Conservation (phyloP, 2,329 filamentous ascomycete species). For the Fusarium lateritium region DNA sequence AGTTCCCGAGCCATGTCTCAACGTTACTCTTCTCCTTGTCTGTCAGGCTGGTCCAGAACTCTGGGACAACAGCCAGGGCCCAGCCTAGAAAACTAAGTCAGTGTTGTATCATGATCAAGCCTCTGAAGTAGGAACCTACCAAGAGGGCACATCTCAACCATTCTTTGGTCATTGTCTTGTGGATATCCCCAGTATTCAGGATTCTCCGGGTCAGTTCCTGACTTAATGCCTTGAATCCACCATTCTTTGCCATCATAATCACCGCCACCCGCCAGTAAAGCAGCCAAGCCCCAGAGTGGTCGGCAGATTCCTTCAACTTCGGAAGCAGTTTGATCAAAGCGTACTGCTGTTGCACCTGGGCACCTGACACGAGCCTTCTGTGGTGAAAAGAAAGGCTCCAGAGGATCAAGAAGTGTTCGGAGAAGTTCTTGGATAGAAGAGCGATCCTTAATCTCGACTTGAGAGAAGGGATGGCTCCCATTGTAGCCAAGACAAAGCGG, state of each 20-base stretch:
- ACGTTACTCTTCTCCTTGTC: constrained; percentile 75
- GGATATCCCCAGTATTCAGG: constrained; percentile 85
- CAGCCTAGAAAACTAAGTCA: constrained; percentile 63
- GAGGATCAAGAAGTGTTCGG: constrained; percentile 75
- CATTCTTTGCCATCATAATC: constrained; percentile 74
- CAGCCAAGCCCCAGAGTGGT: constrained; percentile 82
- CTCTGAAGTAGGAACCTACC: constrained; percentile 56
- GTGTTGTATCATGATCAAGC: background rate
- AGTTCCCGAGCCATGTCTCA: constrained; percentile 79
- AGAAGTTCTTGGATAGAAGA: constrained; percentile 73
- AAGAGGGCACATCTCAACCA: constrained; percentile 88
- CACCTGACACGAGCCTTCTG: constrained; percentile 75
- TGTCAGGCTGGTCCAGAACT: constrained; percentile 76
- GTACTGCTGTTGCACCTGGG: constrained; percentile 78
- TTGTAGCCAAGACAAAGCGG: constrained; percentile 64
- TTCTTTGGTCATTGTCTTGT: constrained; percentile 82
- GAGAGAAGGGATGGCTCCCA: constrained; percentile 69
- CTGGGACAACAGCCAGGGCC: constrained; percentile 77
- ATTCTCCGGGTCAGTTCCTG: constrained; percentile 78
- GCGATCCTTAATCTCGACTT: constrained; percentile 65
- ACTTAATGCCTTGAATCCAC: constrained; percentile 77
- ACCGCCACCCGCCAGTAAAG: constrained; percentile 77
- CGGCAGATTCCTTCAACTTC: constrained; percentile 83
- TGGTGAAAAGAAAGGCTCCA: constrained; percentile 80
- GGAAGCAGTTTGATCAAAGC: constrained; percentile 83